phyloP scores from a whole-genome alignment of 2,329 filamentous ascomycete species.

The Metarhizium album region DNA sequence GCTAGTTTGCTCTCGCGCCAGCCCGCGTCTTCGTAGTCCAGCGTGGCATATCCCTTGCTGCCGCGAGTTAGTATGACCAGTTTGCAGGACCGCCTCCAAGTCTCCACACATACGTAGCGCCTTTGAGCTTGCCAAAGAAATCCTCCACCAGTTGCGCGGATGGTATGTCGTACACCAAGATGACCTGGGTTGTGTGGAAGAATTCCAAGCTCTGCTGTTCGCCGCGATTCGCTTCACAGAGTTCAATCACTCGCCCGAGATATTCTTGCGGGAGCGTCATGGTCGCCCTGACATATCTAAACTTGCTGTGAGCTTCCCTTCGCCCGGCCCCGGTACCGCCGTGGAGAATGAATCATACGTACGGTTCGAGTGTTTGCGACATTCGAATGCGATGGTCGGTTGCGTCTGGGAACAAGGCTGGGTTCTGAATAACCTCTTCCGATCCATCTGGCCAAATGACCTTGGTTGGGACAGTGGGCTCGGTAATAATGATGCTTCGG shows the following conservation, averaged over 20 bases:
- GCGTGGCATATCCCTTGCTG: slow-evolving; percentile 79
- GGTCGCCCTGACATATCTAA: slow-evolving; percentile 62
- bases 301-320: background rate
- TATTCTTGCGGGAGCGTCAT: slow-evolving; percentile 91
- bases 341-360: slow-evolving; percentile 14
- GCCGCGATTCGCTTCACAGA: slow-evolving; percentile 84
- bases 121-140: slow-evolving; percentile 93
- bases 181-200: slow-evolving; percentile 86
- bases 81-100: too few relatives aligned
- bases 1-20: slow-evolving; percentile 72
- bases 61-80: background rate
- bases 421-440: slow-evolving; percentile 73
- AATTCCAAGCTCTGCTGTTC: slow-evolving; percentile 82
- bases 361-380: slow-evolving; percentile 41
- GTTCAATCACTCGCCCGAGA: slow-evolving; percentile 84
- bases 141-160: slow-evolving; percentile 88
- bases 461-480: slow-evolving; percentile 88
- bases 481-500: slow-evolving; percentile 90
- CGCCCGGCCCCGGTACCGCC: too few relatives aligned
- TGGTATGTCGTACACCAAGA: slow-evolving; percentile 84
- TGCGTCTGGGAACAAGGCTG: slow-evolving; percentile 71
- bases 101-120: slow-evolving; percentile 50
- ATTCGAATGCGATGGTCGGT: slow-evolving; percentile 36
- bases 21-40: slow-evolving; percentile 94
- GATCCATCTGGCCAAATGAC: slow-evolving; percentile 68